Evolutionary conservation across 306 rosid species (phyloP).

Genomic region (Fragaria ananassa): DNA sequence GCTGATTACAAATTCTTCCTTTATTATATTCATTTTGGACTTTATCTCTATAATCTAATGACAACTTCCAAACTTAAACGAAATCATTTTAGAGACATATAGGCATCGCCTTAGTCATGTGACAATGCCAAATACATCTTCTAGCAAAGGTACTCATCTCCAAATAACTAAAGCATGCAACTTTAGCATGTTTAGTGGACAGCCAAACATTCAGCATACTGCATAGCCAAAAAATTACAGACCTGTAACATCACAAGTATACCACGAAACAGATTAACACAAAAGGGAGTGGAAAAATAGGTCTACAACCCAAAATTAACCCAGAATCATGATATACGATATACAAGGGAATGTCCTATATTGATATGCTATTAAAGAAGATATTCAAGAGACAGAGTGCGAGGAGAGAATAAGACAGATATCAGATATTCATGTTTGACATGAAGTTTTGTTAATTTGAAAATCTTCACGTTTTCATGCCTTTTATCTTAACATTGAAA

Average conservation of each 20-base stretch:
- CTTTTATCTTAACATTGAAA: conserved; percentile 19
- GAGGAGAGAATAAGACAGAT: not conserved
- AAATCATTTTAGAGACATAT: not conserved
- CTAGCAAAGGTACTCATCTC: not conserved
- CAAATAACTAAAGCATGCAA: not conserved
- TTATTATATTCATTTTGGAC: not conserved
- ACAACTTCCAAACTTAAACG: not conserved
- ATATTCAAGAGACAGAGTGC: not conserved
- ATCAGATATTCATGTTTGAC: not conserved
- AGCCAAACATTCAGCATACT: not conserved
- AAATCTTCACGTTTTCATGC: not conserved
- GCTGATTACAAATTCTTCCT: not conserved
- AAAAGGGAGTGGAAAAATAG: not conserved
- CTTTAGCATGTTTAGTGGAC: not conserved
- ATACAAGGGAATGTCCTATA: not conserved
- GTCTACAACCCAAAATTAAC: not conserved
- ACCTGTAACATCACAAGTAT: not conserved
- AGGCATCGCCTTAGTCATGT: conserved; percentile 8
- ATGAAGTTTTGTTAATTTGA: too few relatives aligned
- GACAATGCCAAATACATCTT: conserved; percentile 7
- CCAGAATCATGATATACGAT: not conserved
- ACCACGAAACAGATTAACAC: not conserved
- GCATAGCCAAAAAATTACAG: not conserved
- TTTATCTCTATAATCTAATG: not conserved
- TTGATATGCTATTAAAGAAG: not conserved